Percentiles rank a stretch among this genome's conserved stretches.
Evolutionary conservation across 768 basidiomycete genomes (phyloP).

Genomic region (Scleroderma citrinum): DNA sequence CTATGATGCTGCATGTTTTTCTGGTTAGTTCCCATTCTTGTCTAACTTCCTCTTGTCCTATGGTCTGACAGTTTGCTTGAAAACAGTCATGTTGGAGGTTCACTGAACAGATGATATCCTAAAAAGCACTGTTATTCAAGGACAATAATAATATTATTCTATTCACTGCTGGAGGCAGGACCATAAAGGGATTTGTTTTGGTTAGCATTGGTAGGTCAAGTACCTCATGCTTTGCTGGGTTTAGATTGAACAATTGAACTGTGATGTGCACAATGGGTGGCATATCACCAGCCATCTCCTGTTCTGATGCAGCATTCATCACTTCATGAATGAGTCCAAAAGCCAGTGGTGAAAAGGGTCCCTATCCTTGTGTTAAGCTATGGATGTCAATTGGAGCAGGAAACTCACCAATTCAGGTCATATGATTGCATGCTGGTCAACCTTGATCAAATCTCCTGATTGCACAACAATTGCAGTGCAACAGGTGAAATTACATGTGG

Average conservation of each 20-base stretch:
- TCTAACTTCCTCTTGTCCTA: neutral
- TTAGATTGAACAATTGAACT: neutral
- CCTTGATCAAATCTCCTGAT: neutral
- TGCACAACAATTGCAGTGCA: neutral
- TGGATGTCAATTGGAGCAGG: neutral
- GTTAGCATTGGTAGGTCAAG: conserved; percentile 3
- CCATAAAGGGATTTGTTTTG: neutral
- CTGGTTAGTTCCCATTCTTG: neutral
- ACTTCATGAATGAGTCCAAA: neutral
- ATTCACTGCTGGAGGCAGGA: neutral
- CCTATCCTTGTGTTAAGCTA: neutral
- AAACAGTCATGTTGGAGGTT: conserved; percentile 18
- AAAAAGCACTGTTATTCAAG: neutral
- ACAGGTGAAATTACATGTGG: neutral
- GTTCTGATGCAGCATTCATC: neutral
- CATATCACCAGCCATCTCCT: neutral
- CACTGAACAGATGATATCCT: conserved; percentile 12
- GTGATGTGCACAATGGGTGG: neutral
- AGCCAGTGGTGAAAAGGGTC: neutral
- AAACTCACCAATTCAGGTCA: neutral
- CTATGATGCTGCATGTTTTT: neutral
- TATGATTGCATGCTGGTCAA: neutral
- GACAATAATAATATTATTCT: neutral
- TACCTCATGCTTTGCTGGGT: neutral
- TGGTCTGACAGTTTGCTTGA: neutral